These are phyloP conservation scores for Colletotrichum echinochloae DNA, from an alignment of 2,329 filamentous ascomycete genomes.

Conservation along the genomic window DNA sequence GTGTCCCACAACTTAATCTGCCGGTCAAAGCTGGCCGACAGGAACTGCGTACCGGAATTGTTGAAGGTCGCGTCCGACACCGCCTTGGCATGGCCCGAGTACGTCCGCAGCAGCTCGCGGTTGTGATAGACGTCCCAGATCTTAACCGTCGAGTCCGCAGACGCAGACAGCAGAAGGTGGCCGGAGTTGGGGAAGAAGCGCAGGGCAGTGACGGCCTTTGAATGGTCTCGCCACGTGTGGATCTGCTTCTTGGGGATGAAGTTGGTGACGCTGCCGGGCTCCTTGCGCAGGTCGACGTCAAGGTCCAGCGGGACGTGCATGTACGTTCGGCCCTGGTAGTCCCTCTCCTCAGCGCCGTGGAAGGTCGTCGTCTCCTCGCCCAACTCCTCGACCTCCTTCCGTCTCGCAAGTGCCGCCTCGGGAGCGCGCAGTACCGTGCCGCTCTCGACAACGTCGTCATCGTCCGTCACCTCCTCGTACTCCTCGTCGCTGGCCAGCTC, in stretches of 20 bases:
- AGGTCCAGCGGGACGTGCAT: constrained; percentile 97
- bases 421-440: constrained; percentile 71
- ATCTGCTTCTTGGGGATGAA: constrained; percentile 95
- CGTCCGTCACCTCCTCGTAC: constrained; percentile 81
- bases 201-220: constrained; percentile 86
- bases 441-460: constrained; percentile 77
- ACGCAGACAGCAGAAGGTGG: constrained; percentile 89
- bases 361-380: constrained; percentile 88
- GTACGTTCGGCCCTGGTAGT: constrained; percentile 96
- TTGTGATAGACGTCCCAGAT: constrained; percentile 96
- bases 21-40: constrained; percentile 92
- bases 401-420: constrained; percentile 62
- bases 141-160: constrained; percentile 90
- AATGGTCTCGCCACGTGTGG: constrained; percentile 87
- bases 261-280: constrained; percentile 83
- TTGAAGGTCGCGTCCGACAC: constrained; percentile 93
- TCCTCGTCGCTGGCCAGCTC: constrained; percentile 84
- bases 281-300: constrained; percentile 86
- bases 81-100: constrained; percentile 88
- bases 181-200: constrained; percentile 91
- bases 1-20: constrained; percentile 99
- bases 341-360: constrained; percentile 83
- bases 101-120: constrained; percentile 89
- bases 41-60: constrained; percentile 82
- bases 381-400: constrained; percentile 69